Percentiles rank a stretch among this genome's conserved stretches.
Conservation (phyloP, 306 rosid species). For the Quercus wislizeni region DNA sequence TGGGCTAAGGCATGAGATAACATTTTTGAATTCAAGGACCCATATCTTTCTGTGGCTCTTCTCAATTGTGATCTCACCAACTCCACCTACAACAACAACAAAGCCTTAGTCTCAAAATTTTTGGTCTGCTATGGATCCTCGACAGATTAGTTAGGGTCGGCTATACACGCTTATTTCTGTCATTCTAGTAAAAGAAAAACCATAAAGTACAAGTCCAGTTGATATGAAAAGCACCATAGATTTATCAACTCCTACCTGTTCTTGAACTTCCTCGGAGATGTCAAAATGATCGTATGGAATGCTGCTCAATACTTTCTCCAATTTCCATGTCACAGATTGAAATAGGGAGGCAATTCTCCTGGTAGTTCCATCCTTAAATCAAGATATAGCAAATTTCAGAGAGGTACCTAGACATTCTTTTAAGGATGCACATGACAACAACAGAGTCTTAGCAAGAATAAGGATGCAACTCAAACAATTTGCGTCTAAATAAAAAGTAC, state of each 20-base stretch:
- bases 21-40: conserved; percentile 49
- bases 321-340: conserved; percentile 81
- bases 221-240: conserved; percentile 1
- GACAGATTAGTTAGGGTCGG: too few relatives aligned
- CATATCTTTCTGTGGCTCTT: conserved; percentile 81
- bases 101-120: too few relatives aligned
- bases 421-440: conserved; percentile 35
- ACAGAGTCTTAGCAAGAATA: conserved; percentile 27
- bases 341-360: conserved; percentile 67
- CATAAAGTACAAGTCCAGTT: conserved; percentile 1
- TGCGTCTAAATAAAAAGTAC: not conserved
- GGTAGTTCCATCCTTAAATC: conserved; percentile 77
- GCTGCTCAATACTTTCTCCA: conserved; percentile 71
- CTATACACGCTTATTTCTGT: too few relatives aligned
- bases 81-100: conserved; percentile 49
- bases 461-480: conserved; percentile 21
- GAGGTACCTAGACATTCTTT: conserved; percentile 38
- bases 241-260: conserved; percentile 65
- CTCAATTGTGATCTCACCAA: conserved; percentile 80
- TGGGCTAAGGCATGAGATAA: conserved; percentile 44
- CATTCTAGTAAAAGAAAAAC: conserved; percentile 21
- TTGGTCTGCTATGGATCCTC: too few relatives aligned
- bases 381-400: conserved; percentile 59
- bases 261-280: conserved; percentile 91
- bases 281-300: conserved; percentile 66